These are phyloP conservation scores for Colletotrichum noveboracense DNA, from an alignment of 2,329 filamentous ascomycete species.

Conservation along the genomic window DNA sequence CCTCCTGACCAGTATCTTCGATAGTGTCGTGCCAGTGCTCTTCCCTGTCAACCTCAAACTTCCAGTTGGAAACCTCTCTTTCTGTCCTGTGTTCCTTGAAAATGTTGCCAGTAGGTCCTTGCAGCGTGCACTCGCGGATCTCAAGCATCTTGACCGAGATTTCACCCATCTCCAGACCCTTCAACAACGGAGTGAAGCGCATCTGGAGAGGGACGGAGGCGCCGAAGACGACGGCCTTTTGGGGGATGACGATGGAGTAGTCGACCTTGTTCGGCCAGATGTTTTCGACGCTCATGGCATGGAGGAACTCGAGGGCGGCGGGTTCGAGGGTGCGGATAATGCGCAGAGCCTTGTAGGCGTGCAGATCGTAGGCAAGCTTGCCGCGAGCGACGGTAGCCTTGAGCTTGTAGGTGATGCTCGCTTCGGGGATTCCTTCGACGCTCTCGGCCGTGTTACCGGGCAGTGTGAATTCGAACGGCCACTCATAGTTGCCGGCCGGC, in stretches of 20 bases:
- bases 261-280: constrained; percentile 98
- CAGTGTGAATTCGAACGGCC: constrained; percentile 78
- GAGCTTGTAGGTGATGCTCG: constrained; percentile 87
- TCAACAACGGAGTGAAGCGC: constrained; percentile 84
- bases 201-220: constrained; percentile 86
- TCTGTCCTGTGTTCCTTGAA: constrained; percentile 66
- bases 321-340: constrained; percentile 80
- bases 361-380: constrained; percentile 87
- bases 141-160: constrained; percentile 84
- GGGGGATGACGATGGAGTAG: constrained; percentile 91
- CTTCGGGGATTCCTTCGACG: constrained; percentile 86
- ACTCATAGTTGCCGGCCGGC: constrained; percentile 80
- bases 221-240: constrained; percentile 93
- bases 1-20: constrained; percentile 70
- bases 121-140: constrained; percentile 69
- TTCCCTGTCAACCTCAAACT: constrained; percentile 57
- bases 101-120: constrained; percentile 48
- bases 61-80: constrained; percentile 67
- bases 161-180: constrained; percentile 85
- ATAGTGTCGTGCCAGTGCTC: constrained; percentile 74
- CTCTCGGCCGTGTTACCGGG: constrained; percentile 80
- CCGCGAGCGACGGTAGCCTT: constrained; percentile 89
- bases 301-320: constrained; percentile 76
- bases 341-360: constrained; percentile 78
- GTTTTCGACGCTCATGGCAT: constrained; percentile 96